Conservation (phyloP, 2,329 filamentous ascomycete species). For the Orbilia oligospora region DNA sequence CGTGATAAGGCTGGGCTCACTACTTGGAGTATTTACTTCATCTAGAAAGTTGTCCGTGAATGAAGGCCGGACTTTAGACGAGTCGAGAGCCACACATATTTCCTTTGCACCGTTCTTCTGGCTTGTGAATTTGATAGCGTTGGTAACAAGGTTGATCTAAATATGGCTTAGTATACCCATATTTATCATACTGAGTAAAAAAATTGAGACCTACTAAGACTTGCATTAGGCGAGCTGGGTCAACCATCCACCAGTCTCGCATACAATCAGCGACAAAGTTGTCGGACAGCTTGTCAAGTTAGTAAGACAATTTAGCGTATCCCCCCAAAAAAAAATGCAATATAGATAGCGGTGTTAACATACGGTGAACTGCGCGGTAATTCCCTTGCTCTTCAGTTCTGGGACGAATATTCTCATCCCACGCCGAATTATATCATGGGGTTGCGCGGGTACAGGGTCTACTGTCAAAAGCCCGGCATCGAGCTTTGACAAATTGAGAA, state of each 20-base stretch:
- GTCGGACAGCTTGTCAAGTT: conserved; percentile 33
- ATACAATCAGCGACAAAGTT: conserved; percentile 45
- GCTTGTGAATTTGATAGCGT: conserved; percentile 73
- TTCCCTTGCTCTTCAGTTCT: conserved; percentile 79
- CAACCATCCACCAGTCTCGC: conserved; percentile 78
- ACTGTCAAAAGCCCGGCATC: conserved; percentile 79
- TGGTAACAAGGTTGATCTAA: conserved; percentile 78
- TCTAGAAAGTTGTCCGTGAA: conserved; percentile 57
- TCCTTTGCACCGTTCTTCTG: conserved; percentile 60
- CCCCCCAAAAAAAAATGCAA: neutral
- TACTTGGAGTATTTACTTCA: conserved; percentile 3
- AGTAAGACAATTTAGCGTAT: neutral
- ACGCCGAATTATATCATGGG: conserved; percentile 76
- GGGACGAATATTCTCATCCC: conserved; percentile 85
- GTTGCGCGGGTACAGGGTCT: conserved; percentile 79
- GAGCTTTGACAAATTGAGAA: conserved; percentile 77
- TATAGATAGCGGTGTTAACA: neutral
- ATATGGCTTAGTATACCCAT: neutral
- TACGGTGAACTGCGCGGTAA: conserved; percentile 78
- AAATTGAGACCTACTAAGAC: conserved; percentile 69
- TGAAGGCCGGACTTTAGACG: conserved; percentile 49
- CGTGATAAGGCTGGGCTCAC: neutral
- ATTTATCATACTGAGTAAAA: neutral
- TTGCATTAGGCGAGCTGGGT: conserved; percentile 81
- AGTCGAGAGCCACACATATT: conserved; percentile 61